phyloP scores from a whole-genome alignment of 768 basidiomycete species.

The Hortiboletus flavorubellus region DNA sequence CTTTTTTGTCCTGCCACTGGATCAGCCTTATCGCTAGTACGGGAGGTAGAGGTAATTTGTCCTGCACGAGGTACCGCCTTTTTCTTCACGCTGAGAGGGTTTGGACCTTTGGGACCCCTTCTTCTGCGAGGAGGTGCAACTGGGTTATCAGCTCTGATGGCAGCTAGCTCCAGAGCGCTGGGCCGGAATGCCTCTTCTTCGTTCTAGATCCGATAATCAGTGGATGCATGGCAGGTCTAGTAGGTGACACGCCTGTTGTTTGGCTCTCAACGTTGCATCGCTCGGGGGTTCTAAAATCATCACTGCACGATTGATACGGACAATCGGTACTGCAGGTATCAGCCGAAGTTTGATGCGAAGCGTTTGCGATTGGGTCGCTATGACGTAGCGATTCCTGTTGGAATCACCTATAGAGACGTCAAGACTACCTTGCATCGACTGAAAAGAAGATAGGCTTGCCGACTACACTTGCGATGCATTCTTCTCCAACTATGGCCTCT shows the following conservation, averaged over 20 bases:
- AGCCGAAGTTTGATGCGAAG: slow-evolving; percentile 67
- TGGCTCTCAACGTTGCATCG: slow-evolving; percentile 66
- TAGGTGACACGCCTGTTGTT: slow-evolving; percentile 48
- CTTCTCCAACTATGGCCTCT: slow-evolving; percentile 79
- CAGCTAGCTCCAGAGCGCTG: slow-evolving; percentile 44
- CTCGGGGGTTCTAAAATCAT: slow-evolving; percentile 92
- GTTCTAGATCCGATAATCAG: slow-evolving; percentile 38
- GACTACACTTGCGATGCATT: slow-evolving; percentile 77
- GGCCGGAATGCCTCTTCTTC: slow-evolving; percentile 62
- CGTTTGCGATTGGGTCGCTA: slow-evolving; percentile 77
- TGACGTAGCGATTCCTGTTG: slow-evolving; percentile 91
- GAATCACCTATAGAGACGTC: slow-evolving; percentile 50
- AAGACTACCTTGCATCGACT: slow-evolving; percentile 1
- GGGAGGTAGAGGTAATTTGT: background rate
- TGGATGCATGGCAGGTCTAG: background rate
- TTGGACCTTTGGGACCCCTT: slow-evolving; percentile 82
- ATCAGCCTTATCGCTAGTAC: background rate
- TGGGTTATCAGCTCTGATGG: slow-evolving; percentile 35
- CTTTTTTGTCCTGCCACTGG: slow-evolving; percentile 19
- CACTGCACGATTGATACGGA: slow-evolving; percentile 90
- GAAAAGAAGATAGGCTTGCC: slow-evolving; percentile 42
- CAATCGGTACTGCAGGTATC: slow-evolving; percentile 82
- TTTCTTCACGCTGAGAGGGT: slow-evolving; percentile 92
- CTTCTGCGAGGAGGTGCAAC: slow-evolving; percentile 48
- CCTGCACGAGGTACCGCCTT: slow-evolving; percentile 43